Evolutionary conservation across 2,329 filamentous ascomycete species (phyloP).

Genomic region (Bipolaris zeicola): DNA sequence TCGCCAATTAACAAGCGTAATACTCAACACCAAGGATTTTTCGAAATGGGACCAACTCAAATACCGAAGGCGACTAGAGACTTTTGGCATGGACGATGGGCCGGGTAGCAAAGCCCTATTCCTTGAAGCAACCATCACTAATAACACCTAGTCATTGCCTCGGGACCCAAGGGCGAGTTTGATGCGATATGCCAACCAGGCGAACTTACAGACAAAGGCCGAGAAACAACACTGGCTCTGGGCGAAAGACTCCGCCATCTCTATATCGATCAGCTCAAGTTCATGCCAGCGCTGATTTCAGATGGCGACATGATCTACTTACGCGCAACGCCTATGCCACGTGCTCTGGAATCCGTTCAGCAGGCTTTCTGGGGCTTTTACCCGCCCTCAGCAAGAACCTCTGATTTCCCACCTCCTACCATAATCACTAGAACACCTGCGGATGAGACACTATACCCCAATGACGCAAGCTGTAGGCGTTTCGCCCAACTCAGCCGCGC

Average conservation of each 20-base stretch:
- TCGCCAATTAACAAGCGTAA: slow-evolving; percentile 69
- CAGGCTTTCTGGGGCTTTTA: slow-evolving; percentile 58
- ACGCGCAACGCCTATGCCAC: slow-evolving; percentile 56
- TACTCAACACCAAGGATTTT: slow-evolving; percentile 60
- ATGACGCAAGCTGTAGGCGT: slow-evolving; percentile 56
- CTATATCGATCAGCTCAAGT: slow-evolving; percentile 57
- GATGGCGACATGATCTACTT: slow-evolving; percentile 53
- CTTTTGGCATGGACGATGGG: slow-evolving; percentile 69
- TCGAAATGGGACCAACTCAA: slow-evolving; percentile 63
- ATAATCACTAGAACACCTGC: slow-evolving; percentile 53
- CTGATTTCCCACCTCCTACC: slow-evolving; percentile 51
- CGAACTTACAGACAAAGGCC: slow-evolving; percentile 57
- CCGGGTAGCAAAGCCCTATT: slow-evolving; percentile 49
- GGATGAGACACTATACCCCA: slow-evolving; percentile 59
- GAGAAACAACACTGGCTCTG: slow-evolving; percentile 56
- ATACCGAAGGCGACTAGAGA: slow-evolving; percentile 78
- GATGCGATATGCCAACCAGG: slow-evolving; percentile 71
- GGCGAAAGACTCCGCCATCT: slow-evolving; percentile 56
- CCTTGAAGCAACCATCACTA: not conserved
- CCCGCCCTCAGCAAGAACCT: slow-evolving; percentile 50
- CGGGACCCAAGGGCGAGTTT: slow-evolving; percentile 70
- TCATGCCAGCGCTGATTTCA: slow-evolving; percentile 54
- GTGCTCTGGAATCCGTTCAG: slow-evolving; percentile 58
- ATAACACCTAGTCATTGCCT: slow-evolving; percentile 59
- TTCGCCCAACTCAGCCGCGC: slow-evolving; percentile 55